Base-by-base conservation (phyloP, 495 filamentous ascomycete species). In the Penicillium nucicola region DNA sequence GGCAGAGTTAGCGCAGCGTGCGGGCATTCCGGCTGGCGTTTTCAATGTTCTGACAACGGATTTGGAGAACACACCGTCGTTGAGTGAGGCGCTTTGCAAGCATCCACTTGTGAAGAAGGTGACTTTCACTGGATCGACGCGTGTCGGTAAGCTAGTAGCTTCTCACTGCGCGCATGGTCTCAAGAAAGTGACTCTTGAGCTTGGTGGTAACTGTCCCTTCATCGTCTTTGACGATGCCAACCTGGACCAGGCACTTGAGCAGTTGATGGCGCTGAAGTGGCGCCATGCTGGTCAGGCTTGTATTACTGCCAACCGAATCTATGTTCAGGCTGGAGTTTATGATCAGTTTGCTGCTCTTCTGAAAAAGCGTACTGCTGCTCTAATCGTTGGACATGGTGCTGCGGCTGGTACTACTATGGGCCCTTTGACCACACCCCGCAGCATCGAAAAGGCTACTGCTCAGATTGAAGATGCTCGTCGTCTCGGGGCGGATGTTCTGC, bases 121-220 rank as follows among this genome's bases (percentile, higher is more conserved):
- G 39, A 84, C 85, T 1, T 90, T 90, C 64, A 90, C 86, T 3
- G 86, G 86, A 37, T 84, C 79, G 25, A 86, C 83, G 0, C 57
- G 76, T n/a, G 77, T 86, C 4, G 84, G 84, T 8, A 84, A 84
- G 52, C 61, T 85, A 22, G 71, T 87, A 15, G 83, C 84, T 25
- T 68, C 70, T 5, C 75, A 81, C 55, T 82, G 80, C 36, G 71
- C 84, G 0, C 74, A 78, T 17, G 81, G 83, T 1, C 66, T 89
- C 43, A 89, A 88, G 71, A 90, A 89, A 54, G 62, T 86, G 10
- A 85, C 82, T 2, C 79, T 89, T 25, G 86, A 90, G 65, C 76
- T 90, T 19, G 86, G 86, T 23, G 86, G 86, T 4, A 89, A 90
- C 63, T 86, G 85, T 37, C 86, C 86, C 0, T 87, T 87, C 66